phyloP scores from a whole-genome alignment of 352 stramenopile genomes.

The Globisporangium cylindrosporum region DNA sequence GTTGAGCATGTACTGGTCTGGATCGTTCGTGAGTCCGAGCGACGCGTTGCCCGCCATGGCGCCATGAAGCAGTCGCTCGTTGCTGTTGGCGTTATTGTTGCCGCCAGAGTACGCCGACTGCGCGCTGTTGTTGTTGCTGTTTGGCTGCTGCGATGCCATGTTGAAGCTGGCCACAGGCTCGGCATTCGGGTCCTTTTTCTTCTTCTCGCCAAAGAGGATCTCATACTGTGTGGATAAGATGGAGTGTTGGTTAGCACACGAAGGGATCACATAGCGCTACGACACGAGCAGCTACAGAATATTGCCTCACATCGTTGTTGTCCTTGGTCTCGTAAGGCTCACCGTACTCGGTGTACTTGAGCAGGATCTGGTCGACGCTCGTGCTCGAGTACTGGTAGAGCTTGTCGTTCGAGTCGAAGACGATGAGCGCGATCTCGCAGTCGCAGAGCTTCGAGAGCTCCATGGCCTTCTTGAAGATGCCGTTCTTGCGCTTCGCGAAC shows the following conservation, averaged over 20 bases:
- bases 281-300: background rate
- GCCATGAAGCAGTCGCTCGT: constrained; percentile 25
- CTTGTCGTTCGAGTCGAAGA: constrained; percentile 87
- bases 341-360: constrained; percentile 86
- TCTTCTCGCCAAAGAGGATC: constrained; percentile 82
- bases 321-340: constrained; percentile 82
- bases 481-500: constrained; percentile 82
- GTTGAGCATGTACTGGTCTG: constrained; percentile 62
- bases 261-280: background rate
- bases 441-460: constrained; percentile 86
- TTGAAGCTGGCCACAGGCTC: constrained; percentile 33
- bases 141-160: constrained; percentile 18
- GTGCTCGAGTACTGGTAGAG: constrained; percentile 84
- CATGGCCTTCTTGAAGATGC: constrained; percentile 88
- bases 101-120: constrained; percentile 32
- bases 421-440: constrained; percentile 84
- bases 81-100: constrained; percentile 7
- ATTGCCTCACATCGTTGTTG: constrained; percentile 69
- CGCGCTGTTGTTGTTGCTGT: constrained; percentile 10
- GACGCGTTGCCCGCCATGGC: constrained; percentile 25
- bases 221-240: constrained; percentile 48
- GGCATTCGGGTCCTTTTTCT: constrained; percentile 54
- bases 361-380: constrained; percentile 77
- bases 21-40: constrained; percentile 61
- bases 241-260: background rate